Percentiles rank a stretch among this genome's conserved stretches.
Conservation (phyloP, 2,329 filamentous ascomycete species). For the Venturia oleaginea region DNA sequence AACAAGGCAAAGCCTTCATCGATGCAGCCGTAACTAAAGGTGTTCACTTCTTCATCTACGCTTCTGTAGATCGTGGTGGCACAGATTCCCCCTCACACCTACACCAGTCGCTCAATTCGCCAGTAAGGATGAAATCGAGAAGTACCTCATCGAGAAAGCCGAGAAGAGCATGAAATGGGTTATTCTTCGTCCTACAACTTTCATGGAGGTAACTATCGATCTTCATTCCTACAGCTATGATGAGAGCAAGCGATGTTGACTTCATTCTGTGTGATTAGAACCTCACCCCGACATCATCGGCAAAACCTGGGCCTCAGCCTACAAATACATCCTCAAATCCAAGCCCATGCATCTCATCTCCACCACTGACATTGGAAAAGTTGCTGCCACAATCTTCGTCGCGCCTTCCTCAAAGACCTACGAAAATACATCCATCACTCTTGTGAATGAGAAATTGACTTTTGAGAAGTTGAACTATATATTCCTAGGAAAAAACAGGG, state of each 20-base stretch:
- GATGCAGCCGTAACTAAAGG: too few species aligned
- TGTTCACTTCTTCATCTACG: too few species aligned
- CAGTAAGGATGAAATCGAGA: background rate
- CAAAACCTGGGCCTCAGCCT: conserved; percentile 2
- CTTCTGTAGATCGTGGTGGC: too few species aligned
- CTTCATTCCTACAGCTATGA: too few species aligned
- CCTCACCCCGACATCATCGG: background rate
- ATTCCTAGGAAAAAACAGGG: background rate
- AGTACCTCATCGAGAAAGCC: background rate
- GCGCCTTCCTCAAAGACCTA: background rate
- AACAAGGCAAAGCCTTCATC: too few species aligned
- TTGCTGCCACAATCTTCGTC: background rate
- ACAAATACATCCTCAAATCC: conserved; percentile 6
- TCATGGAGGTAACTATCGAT: background rate
- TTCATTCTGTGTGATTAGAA: background rate
- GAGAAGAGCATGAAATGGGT: background rate
- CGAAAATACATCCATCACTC: background rate
- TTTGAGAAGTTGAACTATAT: background rate
- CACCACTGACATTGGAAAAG: background rate
- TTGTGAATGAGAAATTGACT: background rate
- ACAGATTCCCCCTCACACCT: background rate
- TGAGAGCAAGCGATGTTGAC: too few species aligned
- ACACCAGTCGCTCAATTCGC: too few species aligned
- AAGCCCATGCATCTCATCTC: conserved; percentile 1
- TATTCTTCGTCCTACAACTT: background rate